Base-by-base conservation (phyloP, 2,329 filamentous ascomycete species). In the Sclerotinia trifoliorum region DNA sequence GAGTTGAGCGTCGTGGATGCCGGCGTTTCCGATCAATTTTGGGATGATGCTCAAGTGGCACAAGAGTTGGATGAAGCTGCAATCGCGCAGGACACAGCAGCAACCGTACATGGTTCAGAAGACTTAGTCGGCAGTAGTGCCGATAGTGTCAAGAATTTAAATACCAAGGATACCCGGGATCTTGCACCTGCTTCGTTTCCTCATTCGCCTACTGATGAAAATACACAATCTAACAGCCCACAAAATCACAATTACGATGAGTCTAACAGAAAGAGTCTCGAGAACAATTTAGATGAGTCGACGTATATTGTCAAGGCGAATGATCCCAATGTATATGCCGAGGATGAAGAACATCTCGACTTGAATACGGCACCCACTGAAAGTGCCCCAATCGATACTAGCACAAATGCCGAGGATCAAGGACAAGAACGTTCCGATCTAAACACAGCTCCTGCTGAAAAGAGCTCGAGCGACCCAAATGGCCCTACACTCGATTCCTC, bases 1-100 rank as follows among this genome's bases (percentile, higher is more conserved):
- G 51, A 63, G 13, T 17, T 56, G 21, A 52, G 54, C n/a, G n/a
- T 69, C 19, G 57, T 64, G 6, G 42, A 46, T n/a, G 52, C 32
- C 52, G 65, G 66, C 57, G 54, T 57, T 57, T 42, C 35, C 21
- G 54, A 44, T 26, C 65, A 49, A 24, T 61, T 32, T 24, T 67
- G 65, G 65, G 51, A 65, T 48, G 51, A 68, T 21, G 5, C 62
- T 5, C 29, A 51, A 29, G 51, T 65, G 21, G 26, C 39, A 44
- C 52, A 63, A 46, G 26, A 49, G 21, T 44, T 24, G 15, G 39
- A 51, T 46, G 60, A 65, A 44, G 39, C 19, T 54, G 11, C 51
- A 32, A 26, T 66, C 42, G 46, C 60, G 32, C 60, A 51, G 51
- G 46, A 42, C 15, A 21, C 32, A 58, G 62, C 44, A 44, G 61